Percentiles rank a stretch among this genome's conserved stretches.
phyloP scores from a whole-genome alignment of 306 rosid species.

The Trichosanthes truncata region DNA sequence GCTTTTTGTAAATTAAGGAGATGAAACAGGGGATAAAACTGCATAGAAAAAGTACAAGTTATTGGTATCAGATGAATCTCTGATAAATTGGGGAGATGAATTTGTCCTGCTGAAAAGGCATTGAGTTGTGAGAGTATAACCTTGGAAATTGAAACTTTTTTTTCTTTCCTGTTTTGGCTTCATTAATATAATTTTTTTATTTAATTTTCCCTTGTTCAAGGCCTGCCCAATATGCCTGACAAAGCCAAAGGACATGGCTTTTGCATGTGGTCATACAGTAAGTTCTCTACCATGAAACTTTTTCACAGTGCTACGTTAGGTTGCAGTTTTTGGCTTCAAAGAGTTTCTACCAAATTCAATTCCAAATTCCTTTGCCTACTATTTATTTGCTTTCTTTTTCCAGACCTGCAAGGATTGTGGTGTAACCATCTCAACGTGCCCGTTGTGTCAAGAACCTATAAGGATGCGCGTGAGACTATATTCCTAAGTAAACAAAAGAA shows the following conservation, averaged over 20 bases:
- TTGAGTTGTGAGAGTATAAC: background rate
- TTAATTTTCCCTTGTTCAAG: constrained; percentile 27
- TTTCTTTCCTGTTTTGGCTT: background rate
- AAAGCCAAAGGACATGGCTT: constrained; percentile 95
- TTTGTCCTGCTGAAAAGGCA: background rate
- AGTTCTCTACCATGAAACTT: constrained; percentile 15
- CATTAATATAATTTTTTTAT: constrained; percentile 12
- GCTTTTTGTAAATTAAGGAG: background rate
- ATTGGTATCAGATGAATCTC: background rate
- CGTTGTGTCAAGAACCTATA: constrained; percentile 69
- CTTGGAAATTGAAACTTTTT: background rate
- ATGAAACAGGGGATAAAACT: background rate
- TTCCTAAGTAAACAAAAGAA: constrained; percentile 19
- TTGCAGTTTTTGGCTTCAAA: background rate
- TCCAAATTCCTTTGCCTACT: background rate
- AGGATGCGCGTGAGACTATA: constrained; percentile 62
- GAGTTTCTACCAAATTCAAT: background rate
- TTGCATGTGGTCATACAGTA: constrained; percentile 93
- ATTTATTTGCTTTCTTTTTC: constrained; percentile 3
- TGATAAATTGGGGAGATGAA: background rate
- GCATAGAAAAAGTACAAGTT: background rate
- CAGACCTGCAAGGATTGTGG: constrained; percentile 97
- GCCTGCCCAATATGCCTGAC: constrained; percentile 84
- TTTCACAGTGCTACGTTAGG: background rate
- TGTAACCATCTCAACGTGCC: constrained; percentile 47